These are phyloP conservation scores for Yamadazyma laniorum DNA, from an alignment of 805 yeast genomes.

Conservation along the genomic window DNA sequence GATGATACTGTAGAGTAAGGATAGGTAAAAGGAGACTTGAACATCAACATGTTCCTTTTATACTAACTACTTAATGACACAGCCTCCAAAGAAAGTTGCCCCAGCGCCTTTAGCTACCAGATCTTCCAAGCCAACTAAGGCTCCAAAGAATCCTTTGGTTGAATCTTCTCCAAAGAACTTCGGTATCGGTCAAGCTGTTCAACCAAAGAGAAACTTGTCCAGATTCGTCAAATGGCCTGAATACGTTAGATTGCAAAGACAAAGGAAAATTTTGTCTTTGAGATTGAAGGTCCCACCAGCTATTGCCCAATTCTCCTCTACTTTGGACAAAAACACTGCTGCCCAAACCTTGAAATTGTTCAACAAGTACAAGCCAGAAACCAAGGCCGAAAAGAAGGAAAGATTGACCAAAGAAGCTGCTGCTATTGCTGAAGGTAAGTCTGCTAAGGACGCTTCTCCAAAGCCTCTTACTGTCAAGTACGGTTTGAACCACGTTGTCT, in stretches of 20 bases:
- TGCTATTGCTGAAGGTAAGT: conserved; percentile 97
- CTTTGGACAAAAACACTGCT: conserved; percentile 98
- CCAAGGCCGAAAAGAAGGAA: conserved; percentile 96
- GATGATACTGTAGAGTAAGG: conserved; percentile 40
- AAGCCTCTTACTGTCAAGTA: conserved; percentile 96
- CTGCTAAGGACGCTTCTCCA: conserved; percentile 93
- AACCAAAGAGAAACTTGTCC: conserved; percentile 93
- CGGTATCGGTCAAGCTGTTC: conserved; percentile 95
- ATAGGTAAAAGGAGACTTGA: conserved; percentile 16
- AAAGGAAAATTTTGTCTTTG: conserved; percentile 90
- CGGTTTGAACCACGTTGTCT: conserved; percentile 99
- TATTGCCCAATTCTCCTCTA: conserved; percentile 92
- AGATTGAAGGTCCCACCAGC: conserved; percentile 99
- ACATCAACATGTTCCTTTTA: too few relatives aligned
- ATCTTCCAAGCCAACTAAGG: conserved; percentile 21
- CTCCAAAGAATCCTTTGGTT: conserved; percentile 75
- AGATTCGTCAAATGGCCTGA: conserved; percentile 99
- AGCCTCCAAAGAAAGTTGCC: conserved; percentile 57
- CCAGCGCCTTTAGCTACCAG: conserved; percentile 46
- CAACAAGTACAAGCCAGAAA: conserved; percentile 99
- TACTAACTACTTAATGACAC: conserved; percentile 46
- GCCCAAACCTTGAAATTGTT: conserved; percentile 94
- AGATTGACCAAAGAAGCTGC: conserved; percentile 99
- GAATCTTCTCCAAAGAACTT: conserved; percentile 89
- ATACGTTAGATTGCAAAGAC: conserved; percentile 97